phyloP scores from a whole-genome alignment of 2,329 filamentous ascomycete species.

The Alternaria metachromatica region DNA sequence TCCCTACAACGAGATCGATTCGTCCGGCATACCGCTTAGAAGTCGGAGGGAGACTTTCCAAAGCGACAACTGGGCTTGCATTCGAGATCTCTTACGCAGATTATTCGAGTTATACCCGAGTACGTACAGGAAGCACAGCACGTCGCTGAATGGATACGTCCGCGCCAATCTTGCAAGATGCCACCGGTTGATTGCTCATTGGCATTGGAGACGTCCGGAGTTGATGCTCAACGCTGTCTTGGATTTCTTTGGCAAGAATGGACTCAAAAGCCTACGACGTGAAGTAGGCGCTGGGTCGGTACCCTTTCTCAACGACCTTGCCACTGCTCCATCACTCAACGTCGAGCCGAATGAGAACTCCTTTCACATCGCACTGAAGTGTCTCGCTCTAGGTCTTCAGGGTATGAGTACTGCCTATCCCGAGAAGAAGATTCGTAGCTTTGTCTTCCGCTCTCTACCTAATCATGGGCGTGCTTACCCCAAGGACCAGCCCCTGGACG shows the following conservation, averaged over 20 bases:
- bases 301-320: conserved; percentile 60
- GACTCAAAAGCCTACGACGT: conserved; percentile 58
- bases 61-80: conserved; percentile 59
- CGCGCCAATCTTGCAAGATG: conserved; percentile 60
- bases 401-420: conserved; percentile 56
- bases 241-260: conserved; percentile 65
- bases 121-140: conserved; percentile 46
- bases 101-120: conserved; percentile 56
- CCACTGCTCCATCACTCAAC: conserved; percentile 52
- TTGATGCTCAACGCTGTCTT: conserved; percentile 60
- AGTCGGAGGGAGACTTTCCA: conserved; percentile 50
- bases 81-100: conserved; percentile 55
- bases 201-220: conserved; percentile 66
- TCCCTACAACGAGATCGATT: conserved; percentile 61
- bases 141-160: conserved; percentile 63
- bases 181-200: conserved; percentile 59
- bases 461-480: conserved; percentile 67
- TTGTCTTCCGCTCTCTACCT: conserved; percentile 64
- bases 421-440: conserved; percentile 62
- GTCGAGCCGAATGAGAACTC: conserved; percentile 58
- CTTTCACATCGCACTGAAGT: conserved; percentile 67
- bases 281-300: conserved; percentile 62
- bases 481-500: conserved; percentile 62
- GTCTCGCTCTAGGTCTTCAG: conserved; percentile 58
- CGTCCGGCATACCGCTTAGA: conserved; percentile 54